Evolutionary conservation across 768 basidiomycete genomes (phyloP), one percentile per base, ranked within the genome.

Genomic region (Tricholoma terreum): DNA sequence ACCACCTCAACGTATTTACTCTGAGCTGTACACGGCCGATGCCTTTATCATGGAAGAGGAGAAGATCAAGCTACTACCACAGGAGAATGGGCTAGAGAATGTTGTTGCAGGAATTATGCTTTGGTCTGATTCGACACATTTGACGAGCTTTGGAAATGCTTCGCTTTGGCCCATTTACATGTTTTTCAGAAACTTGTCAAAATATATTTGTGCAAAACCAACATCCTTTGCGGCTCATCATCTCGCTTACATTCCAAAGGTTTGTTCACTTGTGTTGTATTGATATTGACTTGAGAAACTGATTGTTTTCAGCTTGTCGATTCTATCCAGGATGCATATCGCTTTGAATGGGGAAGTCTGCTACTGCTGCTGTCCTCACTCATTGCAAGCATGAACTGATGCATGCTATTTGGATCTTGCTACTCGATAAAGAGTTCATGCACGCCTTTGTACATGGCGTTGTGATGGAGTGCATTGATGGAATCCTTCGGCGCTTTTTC

Each of bases 101-200:
- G 66, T 64, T 6, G 54, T 74, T 60, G 66, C 61, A 1, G 56
- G 60, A 0, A 27, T 65, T 8, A 71, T 73, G 67, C 58, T 69
- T 17, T 72, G 69, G 63, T 59, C 58, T 1, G 58, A 62, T 38
- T 59, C 55, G 12, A 62, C 58, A 5, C 58, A 62, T n/a, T 59
- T 42, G 19, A 42, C 40, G 6, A 42, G 17, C 40, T 42, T 42
- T 55, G 63, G 61, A 2, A 64, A 34, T 10, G 61, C 60, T 2
- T 51, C 50, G 15, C 57, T 64, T 1, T 64, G 63, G 65, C 65
- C 61, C 4, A 54, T 58, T 21, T 66, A 64, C 30, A 15, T 61
- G 6, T 59, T 61, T 35, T 61, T 66, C 31, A 61, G 65, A 1
- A 61, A 64, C 34, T 30, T 58, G 7, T 66, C 65, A 12, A 66